Conservation (phyloP, 768 basidiomycete genomes). For the Polyporus arcularius region DNA sequence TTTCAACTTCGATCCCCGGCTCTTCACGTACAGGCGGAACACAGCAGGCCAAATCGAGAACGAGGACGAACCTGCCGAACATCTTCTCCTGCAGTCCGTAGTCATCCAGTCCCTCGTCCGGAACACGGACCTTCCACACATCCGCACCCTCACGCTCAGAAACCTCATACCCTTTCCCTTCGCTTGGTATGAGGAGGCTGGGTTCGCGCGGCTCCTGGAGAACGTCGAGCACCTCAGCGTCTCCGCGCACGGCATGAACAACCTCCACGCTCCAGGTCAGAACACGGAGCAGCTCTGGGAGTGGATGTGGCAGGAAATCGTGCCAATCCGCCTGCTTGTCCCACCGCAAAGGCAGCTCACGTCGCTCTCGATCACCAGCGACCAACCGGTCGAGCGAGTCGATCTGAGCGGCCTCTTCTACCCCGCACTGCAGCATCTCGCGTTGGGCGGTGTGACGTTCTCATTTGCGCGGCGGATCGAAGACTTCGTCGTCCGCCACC, state of each 20-base stretch:
- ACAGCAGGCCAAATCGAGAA: constrained; percentile 1
- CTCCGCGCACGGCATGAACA: constrained; percentile 7
- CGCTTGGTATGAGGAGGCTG: constrained; percentile 1
- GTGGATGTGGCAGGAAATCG: constrained; percentile 18
- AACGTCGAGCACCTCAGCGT: constrained; percentile 5
- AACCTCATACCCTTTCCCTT: constrained; percentile 20
- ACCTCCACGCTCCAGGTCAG: constrained; percentile 6
- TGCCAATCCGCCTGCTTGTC: constrained; percentile 18
- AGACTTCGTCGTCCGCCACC: constrained; percentile 20
- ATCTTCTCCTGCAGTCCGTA: constrained; percentile 8
- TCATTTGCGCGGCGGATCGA: constrained; percentile 11
- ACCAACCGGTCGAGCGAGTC: constrained; percentile 21
- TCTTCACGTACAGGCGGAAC: not conserved
- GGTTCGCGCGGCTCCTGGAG: constrained; percentile 9
- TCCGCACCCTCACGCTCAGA: constrained; percentile 10
- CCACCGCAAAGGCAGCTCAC: constrained; percentile 17
- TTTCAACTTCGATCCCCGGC: constrained; percentile 11
- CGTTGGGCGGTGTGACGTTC: constrained; percentile 18
- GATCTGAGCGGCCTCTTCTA: constrained; percentile 22
- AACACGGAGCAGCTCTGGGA: constrained; percentile 14
- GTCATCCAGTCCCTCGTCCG: constrained; percentile 10
- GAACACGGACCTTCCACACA: not conserved
- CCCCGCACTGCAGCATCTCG: constrained; percentile 14
- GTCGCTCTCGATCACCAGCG: constrained; percentile 20
- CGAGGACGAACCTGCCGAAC: not conserved